Percentiles rank a stretch among this genome's conserved stretches.
Conservation (phyloP, 2,329 filamentous ascomycete species). For the Coniochaeta sp. region DNA sequence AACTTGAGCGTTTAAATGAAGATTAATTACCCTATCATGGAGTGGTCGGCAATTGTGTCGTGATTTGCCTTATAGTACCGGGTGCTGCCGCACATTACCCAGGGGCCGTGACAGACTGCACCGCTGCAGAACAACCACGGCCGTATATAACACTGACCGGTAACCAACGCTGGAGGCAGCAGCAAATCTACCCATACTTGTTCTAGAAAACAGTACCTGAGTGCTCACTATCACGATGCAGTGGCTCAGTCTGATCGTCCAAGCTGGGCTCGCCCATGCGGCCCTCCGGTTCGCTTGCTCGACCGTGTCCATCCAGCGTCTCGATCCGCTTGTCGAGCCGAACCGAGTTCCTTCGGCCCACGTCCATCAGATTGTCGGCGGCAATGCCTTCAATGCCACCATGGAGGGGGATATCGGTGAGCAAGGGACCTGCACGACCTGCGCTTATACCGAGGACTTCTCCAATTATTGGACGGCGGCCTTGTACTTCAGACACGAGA, state of each 20-base stretch:
- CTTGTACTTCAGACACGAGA: slow-evolving; percentile 7
- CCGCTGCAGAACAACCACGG: no score
- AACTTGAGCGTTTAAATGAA: neutral
- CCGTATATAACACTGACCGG: no score
- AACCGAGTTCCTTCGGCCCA: slow-evolving; percentile 5
- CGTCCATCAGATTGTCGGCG: slow-evolving; percentile 8
- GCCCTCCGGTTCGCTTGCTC: slow-evolving; percentile 7
- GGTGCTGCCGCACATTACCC: no score
- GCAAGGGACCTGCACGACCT: slow-evolving; percentile 5
- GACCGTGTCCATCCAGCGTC: slow-evolving; percentile 4
- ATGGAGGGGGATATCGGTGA: slow-evolving; percentile 6
- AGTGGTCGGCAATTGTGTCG: neutral
- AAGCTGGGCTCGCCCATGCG: slow-evolving; percentile 3
- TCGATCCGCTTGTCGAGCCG: slow-evolving; percentile 6
- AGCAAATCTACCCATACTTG: no score
- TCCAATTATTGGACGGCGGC: slow-evolving; percentile 9
- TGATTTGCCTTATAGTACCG: no score
- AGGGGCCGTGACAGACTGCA: no score
- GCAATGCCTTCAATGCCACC: slow-evolving; percentile 6
- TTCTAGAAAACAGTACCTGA: no score
- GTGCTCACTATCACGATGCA: neutral
- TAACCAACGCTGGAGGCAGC: no score
- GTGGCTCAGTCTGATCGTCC: neutral
- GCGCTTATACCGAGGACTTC: slow-evolving; percentile 6
- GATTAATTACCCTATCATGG: neutral